Conservation (phyloP, 352 stramenopile species). For the Aphanomyces stellatus region DNA sequence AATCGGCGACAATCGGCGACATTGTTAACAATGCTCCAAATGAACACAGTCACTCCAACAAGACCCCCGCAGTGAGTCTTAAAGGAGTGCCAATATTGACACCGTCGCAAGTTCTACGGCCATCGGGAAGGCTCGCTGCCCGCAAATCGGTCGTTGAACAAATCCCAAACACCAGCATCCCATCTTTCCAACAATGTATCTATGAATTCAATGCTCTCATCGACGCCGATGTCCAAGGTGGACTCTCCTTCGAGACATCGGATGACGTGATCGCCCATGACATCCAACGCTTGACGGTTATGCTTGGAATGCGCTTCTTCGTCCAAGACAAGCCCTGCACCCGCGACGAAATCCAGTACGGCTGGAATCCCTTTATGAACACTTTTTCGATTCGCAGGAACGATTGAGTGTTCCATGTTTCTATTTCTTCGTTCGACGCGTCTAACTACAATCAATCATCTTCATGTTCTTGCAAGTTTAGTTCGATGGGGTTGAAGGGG, state of each 20-base stretch:
- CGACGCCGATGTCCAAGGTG: background rate
- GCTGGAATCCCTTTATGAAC: background rate
- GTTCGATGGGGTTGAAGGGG: background rate
- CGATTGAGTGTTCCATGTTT: background rate
- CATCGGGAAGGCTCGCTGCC: too few relatives aligned
- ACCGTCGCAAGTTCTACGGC: too few relatives aligned
- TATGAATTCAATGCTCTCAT: background rate
- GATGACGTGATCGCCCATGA: background rate
- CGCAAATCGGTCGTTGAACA: background rate
- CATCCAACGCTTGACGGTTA: background rate
- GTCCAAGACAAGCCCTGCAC: background rate
- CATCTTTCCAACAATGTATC: background rate
- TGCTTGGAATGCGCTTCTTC: background rate
- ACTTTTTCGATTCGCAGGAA: background rate
- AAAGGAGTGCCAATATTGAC: background rate
- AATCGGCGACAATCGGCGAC: too few relatives aligned
- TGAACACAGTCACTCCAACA: too few relatives aligned
- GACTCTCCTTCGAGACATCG: background rate
- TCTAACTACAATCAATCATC: background rate
- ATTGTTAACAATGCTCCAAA: too few relatives aligned
- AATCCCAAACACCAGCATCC: background rate
- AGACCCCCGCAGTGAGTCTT: too few relatives aligned
- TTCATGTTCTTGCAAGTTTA: background rate
- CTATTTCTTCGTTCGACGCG: background rate
- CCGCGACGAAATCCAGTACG: background rate